Evolutionary conservation across 176 grass and related monocot genomes (phyloP), one percentile per base, ranked within the genome.

Genomic region (Carex pumila): DNA sequence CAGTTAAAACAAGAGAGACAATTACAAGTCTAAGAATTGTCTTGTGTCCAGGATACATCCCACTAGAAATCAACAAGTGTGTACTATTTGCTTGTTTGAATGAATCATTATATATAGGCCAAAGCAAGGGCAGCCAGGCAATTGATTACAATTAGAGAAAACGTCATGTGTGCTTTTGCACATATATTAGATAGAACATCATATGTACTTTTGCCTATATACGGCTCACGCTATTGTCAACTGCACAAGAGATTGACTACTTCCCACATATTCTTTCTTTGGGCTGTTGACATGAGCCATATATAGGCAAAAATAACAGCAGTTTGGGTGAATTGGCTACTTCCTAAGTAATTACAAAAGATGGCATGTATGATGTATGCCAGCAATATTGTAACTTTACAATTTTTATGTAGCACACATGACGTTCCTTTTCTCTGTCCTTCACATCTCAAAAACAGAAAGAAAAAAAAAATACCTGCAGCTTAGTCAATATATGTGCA

Each of bases 401-500:
- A 52, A 71, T 74, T 84, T 29, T 70, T 25, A 13, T 71, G 37
- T 45, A 47, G 0, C 6, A 71, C 36, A 71, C 17, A n/a, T 36
- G 3, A 60, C 13, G 15, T n/a, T 36, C 34, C 6, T 36, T 67
- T 10, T 6, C 13, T 36, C 14, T 37, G 34, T 45, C 43, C 68
- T 71, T 45, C 37, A 45, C 37, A 71, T 71, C 17, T 17, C 39
- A 37, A 71, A 43, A 72, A 76, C 66, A 75, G 55, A 73, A 53
- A 41, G 1, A 74, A 62, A 53, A 8, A 34, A 53, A 8, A 34
- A 5, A 34, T 92, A 95, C 96, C 91, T 99, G 96, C 62, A 99
- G 91, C 81, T 95, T 99, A 69, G 93, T 95, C 58, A 99, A 43
- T 90, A 99, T 99, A 89, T 99, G 96, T 79, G 96, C 93, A 71